phyloP scores from a whole-genome alignment of 2,329 filamentous ascomycete species.

The Sarocladium oryzae region DNA sequence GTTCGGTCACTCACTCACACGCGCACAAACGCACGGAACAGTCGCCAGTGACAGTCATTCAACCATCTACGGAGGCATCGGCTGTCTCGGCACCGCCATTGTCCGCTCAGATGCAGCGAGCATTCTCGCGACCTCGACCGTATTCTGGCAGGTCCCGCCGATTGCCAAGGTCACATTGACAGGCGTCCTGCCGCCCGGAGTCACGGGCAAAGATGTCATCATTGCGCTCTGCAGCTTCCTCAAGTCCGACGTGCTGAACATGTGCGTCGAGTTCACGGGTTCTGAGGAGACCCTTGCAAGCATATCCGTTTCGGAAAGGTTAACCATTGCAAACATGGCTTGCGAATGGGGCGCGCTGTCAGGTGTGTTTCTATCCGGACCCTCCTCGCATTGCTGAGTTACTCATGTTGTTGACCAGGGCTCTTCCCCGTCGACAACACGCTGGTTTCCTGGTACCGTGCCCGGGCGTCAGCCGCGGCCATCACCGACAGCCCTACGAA shows the following conservation, averaged over 20 bases:
- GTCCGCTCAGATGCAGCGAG: conserved; percentile 82
- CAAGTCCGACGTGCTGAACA: conserved; percentile 85
- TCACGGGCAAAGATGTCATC: conserved; percentile 92
- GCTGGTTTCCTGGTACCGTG: conserved; percentile 66
- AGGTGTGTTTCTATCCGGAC: conserved; percentile 20
- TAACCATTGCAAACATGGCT: conserved; percentile 76
- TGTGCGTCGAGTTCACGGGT: conserved; percentile 82
- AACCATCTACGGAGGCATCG: conserved; percentile 82
- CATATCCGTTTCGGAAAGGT: conserved; percentile 63
- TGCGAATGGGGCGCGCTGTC: conserved; percentile 75
- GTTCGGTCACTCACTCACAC: no score
- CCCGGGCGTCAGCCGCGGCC: conserved; percentile 66
- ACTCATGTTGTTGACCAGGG: conserved; percentile 10
- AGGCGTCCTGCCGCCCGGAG: conserved; percentile 68
- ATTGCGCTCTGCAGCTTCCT: conserved; percentile 82
- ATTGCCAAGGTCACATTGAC: conserved; percentile 39
- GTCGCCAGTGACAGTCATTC: conserved; percentile 75
- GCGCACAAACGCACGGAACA: no score
- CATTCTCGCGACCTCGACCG: conserved; percentile 77
- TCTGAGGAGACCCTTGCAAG: conserved; percentile 69
- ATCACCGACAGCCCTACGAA: conserved; percentile 47
- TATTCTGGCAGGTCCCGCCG: conserved; percentile 86
- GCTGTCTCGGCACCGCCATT: conserved; percentile 69
- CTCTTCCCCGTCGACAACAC: conserved; percentile 71
- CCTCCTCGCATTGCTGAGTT: not conserved